phyloP scores from a whole-genome alignment of 1,139 yeast species.

The Yamadazyma blattariae region DNA sequence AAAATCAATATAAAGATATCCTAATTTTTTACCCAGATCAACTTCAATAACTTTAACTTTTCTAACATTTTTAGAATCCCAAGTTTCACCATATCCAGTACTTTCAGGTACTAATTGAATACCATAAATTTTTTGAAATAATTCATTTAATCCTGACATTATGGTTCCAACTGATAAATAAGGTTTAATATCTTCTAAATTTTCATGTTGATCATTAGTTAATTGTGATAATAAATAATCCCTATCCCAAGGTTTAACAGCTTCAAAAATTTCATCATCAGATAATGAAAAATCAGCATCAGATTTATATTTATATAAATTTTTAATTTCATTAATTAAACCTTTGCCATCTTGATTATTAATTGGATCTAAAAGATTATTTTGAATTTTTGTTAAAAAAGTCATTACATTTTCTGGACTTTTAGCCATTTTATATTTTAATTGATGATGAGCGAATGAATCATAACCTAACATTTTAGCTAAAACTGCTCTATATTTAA shows the following conservation, averaged over 20 bases:
- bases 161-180: slow-evolving; percentile 87
- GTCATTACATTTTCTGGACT: slow-evolving; percentile 71
- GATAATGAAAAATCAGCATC: slow-evolving; percentile 16
- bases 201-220: slow-evolving; percentile 9
- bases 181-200: slow-evolving; percentile 33
- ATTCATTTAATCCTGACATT: slow-evolving; percentile 73
- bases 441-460: slow-evolving; percentile 76
- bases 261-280: slow-evolving; percentile 40
- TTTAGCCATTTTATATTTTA: slow-evolving; percentile 89
- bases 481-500: slow-evolving; percentile 65
- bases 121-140: slow-evolving; percentile 73
- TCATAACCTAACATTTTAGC: slow-evolving; percentile 72
- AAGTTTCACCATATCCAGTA: slow-evolving; percentile 72
- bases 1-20: slow-evolving; percentile 43
- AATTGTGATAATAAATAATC: slow-evolving; percentile 51
- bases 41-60: slow-evolving; percentile 62
- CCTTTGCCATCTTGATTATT: slow-evolving; percentile 35
- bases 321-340: slow-evolving; percentile 58
- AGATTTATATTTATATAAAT: slow-evolving; percentile 37
- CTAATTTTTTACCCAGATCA: slow-evolving; percentile 25
- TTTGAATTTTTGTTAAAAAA: slow-evolving; percentile 61
- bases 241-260: slow-evolving; percentile 87
- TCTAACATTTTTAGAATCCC: slow-evolving; percentile 82
- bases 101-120: slow-evolving; percentile 68
- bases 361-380: slow-evolving; percentile 16